Base-by-base conservation (phyloP, 2,329 filamentous ascomycete genomes). In the Calonectria ilicicola region DNA sequence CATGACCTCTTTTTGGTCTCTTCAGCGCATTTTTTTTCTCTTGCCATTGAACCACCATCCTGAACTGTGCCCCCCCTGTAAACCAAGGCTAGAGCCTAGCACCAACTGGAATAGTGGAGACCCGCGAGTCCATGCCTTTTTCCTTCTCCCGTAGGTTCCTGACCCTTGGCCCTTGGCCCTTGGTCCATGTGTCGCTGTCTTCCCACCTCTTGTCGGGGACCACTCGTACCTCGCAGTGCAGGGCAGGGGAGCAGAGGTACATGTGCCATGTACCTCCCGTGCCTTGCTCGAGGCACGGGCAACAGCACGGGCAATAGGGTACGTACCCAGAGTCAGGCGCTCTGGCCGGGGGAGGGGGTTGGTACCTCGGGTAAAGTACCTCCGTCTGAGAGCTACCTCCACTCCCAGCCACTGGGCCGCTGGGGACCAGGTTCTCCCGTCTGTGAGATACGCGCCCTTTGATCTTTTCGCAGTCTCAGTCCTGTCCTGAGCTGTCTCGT, bases 351-450 rank as follows among this genome's bases (percentile, higher is more conserved):
- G 65, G 56, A 49, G 65, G 42, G 56, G 69, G 47, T 27, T 71
- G 69, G 66, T 72, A 72, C 69, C 32, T 72, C 29, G n/a, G 10
- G 9, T 26, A 72, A 72, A 56, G 69, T 72, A 72, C 29, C 15
- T 4, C 19, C 19, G n/a, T 23, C 44, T 62, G 27, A 29, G 46
- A 19, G 49, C 15, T 72, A 72, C 69, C 47, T 72, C 47, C n/a
- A 14, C 69, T 51, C 56, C 65, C 65, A 68, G 69, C 65, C 65
- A 51, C 40, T 42, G 27, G 27, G 2, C 12, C 8, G n/a, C 19
- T 1, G 23, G 56, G 42, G n/a, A 14, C 29, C 17, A 67, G 49
- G 69, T 72, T 21, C 19, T 32, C 47, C 2, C 23, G 40, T 19
- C n/a, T 29, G 21, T 17, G 12, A 53, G 65, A 56, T 67, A 72